These are phyloP conservation scores for Brassica incana DNA, from an alignment of 345 rosid species.

Conservation along the genomic window DNA sequence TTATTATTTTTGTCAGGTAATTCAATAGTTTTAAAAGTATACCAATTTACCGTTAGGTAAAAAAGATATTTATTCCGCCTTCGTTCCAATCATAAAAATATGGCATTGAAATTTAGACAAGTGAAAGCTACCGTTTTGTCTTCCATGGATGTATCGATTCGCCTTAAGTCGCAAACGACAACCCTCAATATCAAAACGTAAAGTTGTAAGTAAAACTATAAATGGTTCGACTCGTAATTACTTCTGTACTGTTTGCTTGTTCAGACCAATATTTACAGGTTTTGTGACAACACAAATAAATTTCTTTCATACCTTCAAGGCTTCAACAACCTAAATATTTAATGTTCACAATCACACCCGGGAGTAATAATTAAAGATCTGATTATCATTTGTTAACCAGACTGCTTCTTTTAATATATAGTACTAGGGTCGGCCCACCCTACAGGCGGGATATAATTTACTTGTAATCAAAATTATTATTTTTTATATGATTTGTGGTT, in stretches of 20 bases:
- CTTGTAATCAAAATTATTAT: too few relatives aligned
- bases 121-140: conserved; percentile 13
- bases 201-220: conserved; percentile 1
- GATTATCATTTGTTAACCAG: neutral
- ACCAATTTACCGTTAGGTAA: neutral
- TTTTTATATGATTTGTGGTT: too few relatives aligned
- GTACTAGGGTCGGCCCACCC: too few relatives aligned
- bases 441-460: too few relatives aligned
- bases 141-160: conserved; percentile 1
- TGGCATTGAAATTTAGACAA: conserved; percentile 12
- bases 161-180: conserved; percentile 7
- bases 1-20: neutral
- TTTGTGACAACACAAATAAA: conserved; percentile 13
- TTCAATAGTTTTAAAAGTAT: neutral
- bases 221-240: conserved; percentile 24
- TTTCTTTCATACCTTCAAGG: neutral
- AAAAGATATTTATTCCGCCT: neutral
- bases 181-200: conserved; percentile 17
- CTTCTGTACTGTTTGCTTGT: conserved; percentile 25
- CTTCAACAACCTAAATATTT: neutral
- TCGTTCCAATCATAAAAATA: neutral
- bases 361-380: neutral
- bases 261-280: conserved; percentile 6
- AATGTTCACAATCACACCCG: neutral
- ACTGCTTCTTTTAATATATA: neutral